A percentile compares a stretch with the other conserved stretches of the same genome.
Conservation (phyloP, 2,329 filamentous ascomycete species). For the Aureobasidium leucospermi region DNA sequence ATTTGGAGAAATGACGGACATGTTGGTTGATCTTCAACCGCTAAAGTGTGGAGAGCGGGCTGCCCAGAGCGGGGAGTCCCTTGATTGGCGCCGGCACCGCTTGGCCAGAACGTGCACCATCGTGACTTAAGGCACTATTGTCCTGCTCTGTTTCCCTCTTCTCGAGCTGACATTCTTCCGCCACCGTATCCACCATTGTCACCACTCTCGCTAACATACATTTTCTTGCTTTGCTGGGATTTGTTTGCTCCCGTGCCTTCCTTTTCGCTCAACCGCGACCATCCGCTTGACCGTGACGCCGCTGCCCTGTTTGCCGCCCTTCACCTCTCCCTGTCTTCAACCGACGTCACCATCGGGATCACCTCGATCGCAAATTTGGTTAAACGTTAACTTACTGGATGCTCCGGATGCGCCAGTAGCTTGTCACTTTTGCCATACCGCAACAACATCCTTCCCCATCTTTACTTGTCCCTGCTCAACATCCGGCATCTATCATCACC, state of each 20-base stretch:
- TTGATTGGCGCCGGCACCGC: neutral
- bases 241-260: neutral
- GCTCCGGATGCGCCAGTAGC: neutral
- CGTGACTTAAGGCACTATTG: neutral
- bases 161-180: neutral
- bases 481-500: neutral
- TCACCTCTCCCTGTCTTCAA: conserved; percentile 6
- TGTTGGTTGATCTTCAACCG: neutral
- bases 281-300: neutral
- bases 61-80: neutral
- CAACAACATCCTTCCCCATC: neutral
- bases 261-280: neutral
- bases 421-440: neutral
- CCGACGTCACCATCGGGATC: conserved; percentile 4
- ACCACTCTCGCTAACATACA: neutral
- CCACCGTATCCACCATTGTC: neutral
- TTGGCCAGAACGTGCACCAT: neutral
- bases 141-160: neutral
- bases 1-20: conserved; percentile 1
- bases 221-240: neutral
- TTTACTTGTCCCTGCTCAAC: neutral
- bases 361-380: neutral
- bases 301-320: neutral
- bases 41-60: neutral
- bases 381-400: neutral